phyloP scores from a whole-genome alignment of 2,329 filamentous ascomycete species.

The Didymellaceae sp. region DNA sequence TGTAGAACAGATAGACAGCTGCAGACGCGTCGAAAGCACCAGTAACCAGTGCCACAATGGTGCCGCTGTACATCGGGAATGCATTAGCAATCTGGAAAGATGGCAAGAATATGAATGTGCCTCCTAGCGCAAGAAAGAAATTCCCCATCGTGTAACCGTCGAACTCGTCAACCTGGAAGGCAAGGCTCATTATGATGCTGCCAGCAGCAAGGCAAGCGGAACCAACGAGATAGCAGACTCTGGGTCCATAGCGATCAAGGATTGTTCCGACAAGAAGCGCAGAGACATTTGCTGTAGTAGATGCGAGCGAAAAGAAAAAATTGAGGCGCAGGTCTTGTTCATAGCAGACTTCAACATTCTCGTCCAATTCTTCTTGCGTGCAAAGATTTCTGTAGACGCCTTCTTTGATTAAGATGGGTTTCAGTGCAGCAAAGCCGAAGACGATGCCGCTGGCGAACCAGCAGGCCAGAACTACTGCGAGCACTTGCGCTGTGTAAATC shows the following conservation, averaged over 20 bases:
- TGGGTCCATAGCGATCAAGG: constrained; percentile 48
- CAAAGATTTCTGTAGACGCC: constrained; percentile 48
- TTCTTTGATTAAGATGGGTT: constrained; percentile 49
- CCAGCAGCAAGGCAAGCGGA: constrained; percentile 42
- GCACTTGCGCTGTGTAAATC: constrained; percentile 41
- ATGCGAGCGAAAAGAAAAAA: constrained; percentile 48
- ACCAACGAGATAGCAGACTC: constrained; percentile 40
- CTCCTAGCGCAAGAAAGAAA: constrained; percentile 76
- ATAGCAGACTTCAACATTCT: constrained; percentile 45
- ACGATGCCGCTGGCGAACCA: constrained; percentile 51
- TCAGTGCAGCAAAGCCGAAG: constrained; percentile 51
- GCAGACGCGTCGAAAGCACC: constrained; percentile 85
- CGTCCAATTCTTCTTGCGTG: constrained; percentile 43
- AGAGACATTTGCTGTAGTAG: constrained; percentile 49
- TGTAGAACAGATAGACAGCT: constrained; percentile 77
- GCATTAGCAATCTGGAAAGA: constrained; percentile 86
- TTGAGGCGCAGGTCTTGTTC: constrained; percentile 50
- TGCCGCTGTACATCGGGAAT: constrained; percentile 76
- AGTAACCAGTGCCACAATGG: constrained; percentile 80
- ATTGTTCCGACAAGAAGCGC: constrained; percentile 46
- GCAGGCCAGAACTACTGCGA: constrained; percentile 45
- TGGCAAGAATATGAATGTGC: constrained; percentile 81
- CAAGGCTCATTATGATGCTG: constrained; percentile 48
- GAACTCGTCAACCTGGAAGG: constrained; percentile 44
- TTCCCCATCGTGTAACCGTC: constrained; percentile 71